Base-by-base conservation (phyloP, 2,329 filamentous ascomycete genomes). In the Gyromitra esculenta region DNA sequence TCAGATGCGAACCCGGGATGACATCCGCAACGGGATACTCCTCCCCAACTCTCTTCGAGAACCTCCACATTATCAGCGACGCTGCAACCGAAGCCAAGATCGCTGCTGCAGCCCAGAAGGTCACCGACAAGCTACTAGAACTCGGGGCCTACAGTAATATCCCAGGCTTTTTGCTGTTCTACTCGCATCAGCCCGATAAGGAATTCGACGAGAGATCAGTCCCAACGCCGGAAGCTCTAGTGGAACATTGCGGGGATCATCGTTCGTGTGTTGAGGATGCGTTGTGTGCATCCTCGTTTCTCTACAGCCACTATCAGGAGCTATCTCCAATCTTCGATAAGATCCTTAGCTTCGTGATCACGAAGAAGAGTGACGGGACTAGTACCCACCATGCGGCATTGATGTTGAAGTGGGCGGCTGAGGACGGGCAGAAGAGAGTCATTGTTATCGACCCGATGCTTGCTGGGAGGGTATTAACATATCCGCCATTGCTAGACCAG, bases 201-300 rank as follows among this genome's bases (percentile, higher is more conserved):
- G 13, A 37, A 13, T 11, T 11, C 4, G 21, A 1, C 4, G 37
- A 25, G 15, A 43, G 13, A 18, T 7, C 1, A 15, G 41, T 13
- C 21, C 8, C 7, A 7, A 5, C 8, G 7, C 7, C 21, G 7
- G 57, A 60, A n/a, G 1, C 4, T 18, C n/a, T 60, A 4, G 35
- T 41, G 7, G 0, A 25, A 4, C 8, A 43, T 25, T 60, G 57
- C 21, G 15, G 15, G 5, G 41, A 6, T 4, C 21, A 43, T n/a
- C 57, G 57, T 9, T 60, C 57, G 0, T 60, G 57, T 60, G 57
- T 60, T 43, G 57, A 60, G n/a, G 57, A 60, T 60, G n/a, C 57
- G 3, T n/a, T 60, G 11, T 18, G 5, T 60, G 37, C 15, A 9
- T 39, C 57, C 13, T 1, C 1, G 35, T 1, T 21, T 13, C 37